Evolutionary conservation across 2,329 filamentous ascomycete genomes (phyloP).

Genomic region (Gnomoniopsis smithogilvyi): DNA sequence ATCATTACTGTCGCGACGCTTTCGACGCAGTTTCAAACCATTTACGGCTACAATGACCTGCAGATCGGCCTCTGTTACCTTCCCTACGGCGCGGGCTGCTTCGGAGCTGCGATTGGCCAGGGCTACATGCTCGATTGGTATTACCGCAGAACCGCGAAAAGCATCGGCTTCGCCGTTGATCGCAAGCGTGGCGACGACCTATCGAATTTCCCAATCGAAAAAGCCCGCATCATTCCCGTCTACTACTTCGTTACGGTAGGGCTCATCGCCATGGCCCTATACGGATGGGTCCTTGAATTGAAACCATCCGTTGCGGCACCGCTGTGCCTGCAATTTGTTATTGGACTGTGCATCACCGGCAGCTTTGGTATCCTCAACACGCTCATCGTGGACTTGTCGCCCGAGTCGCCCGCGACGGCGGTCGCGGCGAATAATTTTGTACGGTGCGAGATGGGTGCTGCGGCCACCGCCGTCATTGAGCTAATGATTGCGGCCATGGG

Average conservation of each 20-base stretch:
- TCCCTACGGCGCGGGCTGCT: conserved; percentile 50
- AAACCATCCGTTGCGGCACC: conserved; percentile 51
- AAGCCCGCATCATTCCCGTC: conserved; percentile 51
- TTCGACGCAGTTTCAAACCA: conserved; percentile 46
- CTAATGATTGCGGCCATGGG: conserved; percentile 56
- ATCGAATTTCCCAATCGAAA: conserved; percentile 51
- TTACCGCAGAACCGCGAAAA: conserved; percentile 64
- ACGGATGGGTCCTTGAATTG: conserved; percentile 54
- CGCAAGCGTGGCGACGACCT: conserved; percentile 54
- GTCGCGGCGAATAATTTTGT: conserved; percentile 63
- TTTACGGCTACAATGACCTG: conserved; percentile 49
- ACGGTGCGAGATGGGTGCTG: conserved; percentile 59
- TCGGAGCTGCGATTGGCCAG: conserved; percentile 45
- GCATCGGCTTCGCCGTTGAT: conserved; percentile 58
- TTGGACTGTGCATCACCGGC: conserved; percentile 56
- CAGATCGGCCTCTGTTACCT: conserved; percentile 53
- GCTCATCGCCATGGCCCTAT: conserved; percentile 49
- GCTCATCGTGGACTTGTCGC: conserved; percentile 61
- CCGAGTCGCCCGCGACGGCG: conserved; percentile 56
- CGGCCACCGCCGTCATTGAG: conserved; percentile 56
- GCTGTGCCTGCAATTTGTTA: conserved; percentile 53
- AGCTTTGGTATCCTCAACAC: conserved; percentile 63
- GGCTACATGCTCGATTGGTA: conserved; percentile 64
- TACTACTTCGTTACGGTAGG: conserved; percentile 54
- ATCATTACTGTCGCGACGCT: conserved; percentile 52